Base-by-base conservation (phyloP, 2,329 filamentous ascomycete genomes). In the Aspergillus sp. region DNA sequence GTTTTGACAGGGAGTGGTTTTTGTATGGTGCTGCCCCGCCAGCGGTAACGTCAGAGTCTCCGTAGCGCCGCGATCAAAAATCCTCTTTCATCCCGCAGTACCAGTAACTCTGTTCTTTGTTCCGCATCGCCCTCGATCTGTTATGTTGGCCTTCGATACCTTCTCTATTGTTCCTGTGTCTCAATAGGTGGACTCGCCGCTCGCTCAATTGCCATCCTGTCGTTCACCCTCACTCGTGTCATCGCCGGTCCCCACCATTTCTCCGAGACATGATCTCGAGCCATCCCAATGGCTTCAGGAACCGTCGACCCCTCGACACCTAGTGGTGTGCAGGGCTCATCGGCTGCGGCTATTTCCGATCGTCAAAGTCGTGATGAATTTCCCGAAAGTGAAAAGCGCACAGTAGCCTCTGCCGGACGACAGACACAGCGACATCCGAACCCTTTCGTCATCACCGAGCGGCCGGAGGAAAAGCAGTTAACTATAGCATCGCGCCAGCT, bases 261-360 rank as follows among this genome's bases (percentile, higher is more conserved):
- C 55, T 58, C 58, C 61, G 67, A 70, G 70, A 72, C 60, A 74
- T 73, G 71, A 66, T 65, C 65, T 63, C 59, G 65, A 59, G 67
- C 61, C 64, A 64, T 70, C 67, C 63, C 63, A 68, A 76, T 77
- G 75, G 73, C 74, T 67, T 73, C 73, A 58, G 73, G 70, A 71
- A 71, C 68, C 62, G 65, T 75, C 66, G 65, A 75, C 58, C 69
- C 68, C 61, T 68, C 70, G 60, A 57, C 66, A 59, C 66, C 68
- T 68, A 66, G 65, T 62, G 66, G 70, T 60, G 59, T 64, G 41
- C 66, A 66, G 56, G 63, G 58, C 39, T 65, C 60, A 39, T 66
- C 64, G 49, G 45, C 60, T 21, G 52, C 63, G 39, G 56, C 55
- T 21, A 66, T 56, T 50, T 39, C 44, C 3, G 35, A 57, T 23